Percentiles rank a stretch among this genome's conserved stretches.
Evolutionary conservation across 225 moss, liverwort and hornwort species (phyloP).

Genomic region (Pseudisothecium myosuroides): DNA sequence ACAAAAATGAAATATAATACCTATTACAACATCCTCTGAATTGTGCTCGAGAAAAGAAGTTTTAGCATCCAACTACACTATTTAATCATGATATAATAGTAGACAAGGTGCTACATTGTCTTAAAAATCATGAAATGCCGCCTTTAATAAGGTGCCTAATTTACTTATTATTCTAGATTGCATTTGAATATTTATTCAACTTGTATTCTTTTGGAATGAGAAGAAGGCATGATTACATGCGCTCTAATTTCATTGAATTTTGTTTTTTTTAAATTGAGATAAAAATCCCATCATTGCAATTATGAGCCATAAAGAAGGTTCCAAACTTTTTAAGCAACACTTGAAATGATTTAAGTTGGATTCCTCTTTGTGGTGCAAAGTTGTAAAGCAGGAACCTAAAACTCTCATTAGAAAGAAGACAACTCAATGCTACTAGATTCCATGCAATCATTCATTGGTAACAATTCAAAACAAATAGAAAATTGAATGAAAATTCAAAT

Average conservation of each 20-base stretch:
- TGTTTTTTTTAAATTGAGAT: background rate
- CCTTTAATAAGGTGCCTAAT: background rate
- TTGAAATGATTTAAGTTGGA: background rate
- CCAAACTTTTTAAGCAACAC: background rate
- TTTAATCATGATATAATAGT: background rate
- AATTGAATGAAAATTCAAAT: no score
- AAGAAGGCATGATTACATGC: background rate
- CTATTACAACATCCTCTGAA: background rate
- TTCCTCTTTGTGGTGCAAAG: background rate
- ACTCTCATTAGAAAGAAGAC: rapidly evolving
- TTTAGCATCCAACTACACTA: background rate
- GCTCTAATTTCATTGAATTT: background rate
- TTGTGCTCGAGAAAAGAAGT: background rate
- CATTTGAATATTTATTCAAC: background rate
- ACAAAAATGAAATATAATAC: background rate
- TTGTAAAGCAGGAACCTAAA: background rate
- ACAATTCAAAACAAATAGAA: no score
- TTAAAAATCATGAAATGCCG: background rate
- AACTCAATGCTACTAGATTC: background rate
- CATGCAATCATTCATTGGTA: background rate
- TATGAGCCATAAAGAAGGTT: background rate
- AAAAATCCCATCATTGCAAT: background rate
- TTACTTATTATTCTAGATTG: no score
- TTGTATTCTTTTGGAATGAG: background rate
- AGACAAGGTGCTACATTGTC: background rate